These are phyloP conservation scores for Ceratobasidium sp. DNA, from an alignment of 1,284 basidiomycete genomes.

Conservation along the genomic window DNA sequence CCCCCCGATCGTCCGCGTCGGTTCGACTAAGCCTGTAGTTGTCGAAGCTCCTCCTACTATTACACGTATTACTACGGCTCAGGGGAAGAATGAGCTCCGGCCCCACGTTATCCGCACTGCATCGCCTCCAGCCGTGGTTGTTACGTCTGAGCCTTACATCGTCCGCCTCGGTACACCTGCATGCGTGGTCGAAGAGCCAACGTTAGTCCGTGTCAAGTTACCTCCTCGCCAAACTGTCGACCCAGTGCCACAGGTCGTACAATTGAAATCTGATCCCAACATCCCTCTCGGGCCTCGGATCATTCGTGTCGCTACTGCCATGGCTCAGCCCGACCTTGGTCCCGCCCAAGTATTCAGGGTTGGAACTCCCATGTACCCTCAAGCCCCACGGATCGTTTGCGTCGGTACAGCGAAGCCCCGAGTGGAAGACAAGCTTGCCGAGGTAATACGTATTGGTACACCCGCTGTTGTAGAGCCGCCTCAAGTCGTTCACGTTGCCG, in stretches of 20 bases:
- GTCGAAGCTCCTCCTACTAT: conserved; percentile 41
- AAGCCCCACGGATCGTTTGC: conserved; percentile 37
- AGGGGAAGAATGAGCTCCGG: conserved; percentile 32
- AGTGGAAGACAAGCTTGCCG: conserved; percentile 31
- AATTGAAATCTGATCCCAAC: conserved; percentile 16
- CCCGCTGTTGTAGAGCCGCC: conserved; percentile 32
- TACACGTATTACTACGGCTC: conserved; percentile 34
- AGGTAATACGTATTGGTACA: conserved; percentile 32
- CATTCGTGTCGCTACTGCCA: conserved; percentile 37
- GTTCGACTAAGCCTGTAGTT: conserved; percentile 19
- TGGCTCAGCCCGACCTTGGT: conserved; percentile 11
- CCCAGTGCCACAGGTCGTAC: conserved; percentile 30
- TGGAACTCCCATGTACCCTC: conserved; percentile 38
- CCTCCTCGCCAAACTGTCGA: conserved; percentile 40
- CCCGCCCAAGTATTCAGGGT: conserved; percentile 38
- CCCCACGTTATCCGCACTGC: conserved; percentile 39
- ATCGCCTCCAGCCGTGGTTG: conserved; percentile 36
- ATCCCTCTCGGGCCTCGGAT: conserved; percentile 42
- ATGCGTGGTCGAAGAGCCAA: background rate
- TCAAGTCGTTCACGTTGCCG: conserved; percentile 25
- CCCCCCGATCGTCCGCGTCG: conserved; percentile 30
- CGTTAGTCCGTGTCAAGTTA: conserved; percentile 22
- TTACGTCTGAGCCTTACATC: conserved; percentile 28
- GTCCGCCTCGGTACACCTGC: conserved; percentile 33
- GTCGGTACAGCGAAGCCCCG: conserved; percentile 33